Evolutionary conservation across 1,284 basidiomycete species (phyloP).

Genomic region (Sphaerobolus stellatus): DNA sequence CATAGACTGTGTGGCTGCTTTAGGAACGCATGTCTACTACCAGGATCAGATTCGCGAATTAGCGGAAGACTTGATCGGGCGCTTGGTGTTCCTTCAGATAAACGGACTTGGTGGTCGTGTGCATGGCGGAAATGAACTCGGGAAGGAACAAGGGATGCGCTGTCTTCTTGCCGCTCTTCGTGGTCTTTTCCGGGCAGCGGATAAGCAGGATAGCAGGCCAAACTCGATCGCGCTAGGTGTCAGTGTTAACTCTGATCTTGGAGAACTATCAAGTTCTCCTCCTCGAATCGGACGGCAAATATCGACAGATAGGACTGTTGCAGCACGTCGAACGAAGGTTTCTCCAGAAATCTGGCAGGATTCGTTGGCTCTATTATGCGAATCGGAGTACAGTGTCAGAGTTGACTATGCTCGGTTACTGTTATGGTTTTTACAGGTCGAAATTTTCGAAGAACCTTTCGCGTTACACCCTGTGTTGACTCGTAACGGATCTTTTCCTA

Average conservation of each 20-base stretch:
- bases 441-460: constrained; percentile 11
- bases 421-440: constrained; percentile 31
- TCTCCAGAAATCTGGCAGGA: constrained; percentile 87
- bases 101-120: constrained; percentile 53
- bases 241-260: not conserved
- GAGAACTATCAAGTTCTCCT: constrained; percentile 2
- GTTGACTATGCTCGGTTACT: constrained; percentile 74
- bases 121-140: constrained; percentile 44
- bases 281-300: constrained; percentile 17
- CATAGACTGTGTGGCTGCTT: constrained; percentile 79
- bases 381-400: constrained; percentile 70
- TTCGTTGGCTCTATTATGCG: constrained; percentile 79
- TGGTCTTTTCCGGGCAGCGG: constrained; percentile 69
- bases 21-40: constrained; percentile 92
- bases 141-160: constrained; percentile 69
- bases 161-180: constrained; percentile 70
- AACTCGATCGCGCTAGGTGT: constrained; percentile 11
- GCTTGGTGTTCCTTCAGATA: constrained; percentile 70
- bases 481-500: not conserved
- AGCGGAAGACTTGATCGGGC: constrained; percentile 78
- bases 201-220: constrained; percentile 40
- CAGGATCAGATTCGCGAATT: constrained; percentile 96
- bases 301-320: constrained; percentile 18
- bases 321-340: constrained; percentile 63
- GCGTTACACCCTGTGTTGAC: constrained; percentile 1